Percentiles rank a stretch among this genome's conserved stretches.
Evolutionary conservation across 176 grass and related monocot genomes (phyloP).

Genomic region (Eleusine coracana): DNA sequence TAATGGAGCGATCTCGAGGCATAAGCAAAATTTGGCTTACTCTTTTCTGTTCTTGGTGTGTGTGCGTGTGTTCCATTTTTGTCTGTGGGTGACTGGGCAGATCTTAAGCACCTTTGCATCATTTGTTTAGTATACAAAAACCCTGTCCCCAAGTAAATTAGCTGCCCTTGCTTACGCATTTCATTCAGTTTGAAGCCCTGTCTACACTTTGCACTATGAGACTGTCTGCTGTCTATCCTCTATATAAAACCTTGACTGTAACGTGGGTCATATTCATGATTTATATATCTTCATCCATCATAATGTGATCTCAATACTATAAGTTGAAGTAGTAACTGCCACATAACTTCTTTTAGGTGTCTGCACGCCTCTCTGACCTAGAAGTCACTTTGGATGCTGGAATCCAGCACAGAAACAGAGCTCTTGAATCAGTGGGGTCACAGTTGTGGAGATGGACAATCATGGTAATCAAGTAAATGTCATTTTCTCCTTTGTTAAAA

Average conservation of each 20-base stretch:
- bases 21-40: background rate
- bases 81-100: background rate
- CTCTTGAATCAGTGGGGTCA: constrained; percentile 84
- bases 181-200: background rate
- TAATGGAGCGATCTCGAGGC: background rate
- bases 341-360: constrained; percentile 59
- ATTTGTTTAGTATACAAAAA: background rate
- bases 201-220: background rate
- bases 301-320: constrained; percentile 9
- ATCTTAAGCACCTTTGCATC: background rate
- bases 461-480: constrained; percentile 74
- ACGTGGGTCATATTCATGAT: constrained; percentile 10
- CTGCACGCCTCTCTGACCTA: constrained; percentile 81
- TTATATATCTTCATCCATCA: background rate
- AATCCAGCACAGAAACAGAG: constrained; percentile 95
- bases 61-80: background rate
- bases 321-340: background rate
- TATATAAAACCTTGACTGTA: constrained; percentile 22
- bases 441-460: constrained; percentile 94
- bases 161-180: background rate
- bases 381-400: constrained; percentile 95
- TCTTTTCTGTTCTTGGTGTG: background rate
- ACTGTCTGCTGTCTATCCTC: background rate
- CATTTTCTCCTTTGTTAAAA: constrained; percentile 19
- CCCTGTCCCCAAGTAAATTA: background rate